Conservation (phyloP, 1,284 basidiomycete genomes). For the Naganishia liquefaciens region DNA sequence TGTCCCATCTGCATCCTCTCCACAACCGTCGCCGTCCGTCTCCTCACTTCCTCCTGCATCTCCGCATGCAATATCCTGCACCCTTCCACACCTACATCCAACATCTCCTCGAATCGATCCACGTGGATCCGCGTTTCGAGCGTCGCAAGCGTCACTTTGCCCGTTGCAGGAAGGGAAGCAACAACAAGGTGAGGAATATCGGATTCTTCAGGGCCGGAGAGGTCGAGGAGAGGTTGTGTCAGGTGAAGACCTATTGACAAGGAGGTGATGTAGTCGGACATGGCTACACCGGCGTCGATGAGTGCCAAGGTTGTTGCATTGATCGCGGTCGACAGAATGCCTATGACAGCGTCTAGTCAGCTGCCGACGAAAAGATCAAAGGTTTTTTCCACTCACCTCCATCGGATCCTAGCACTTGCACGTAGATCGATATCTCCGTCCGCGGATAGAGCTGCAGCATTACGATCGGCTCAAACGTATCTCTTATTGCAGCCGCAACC, state of each 20-base stretch:
- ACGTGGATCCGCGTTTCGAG: slow-evolving; percentile 94
- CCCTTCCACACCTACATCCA: slow-evolving; percentile 75
- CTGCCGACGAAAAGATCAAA: background rate
- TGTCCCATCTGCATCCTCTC: slow-evolving; percentile 44
- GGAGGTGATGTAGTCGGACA: slow-evolving; percentile 86
- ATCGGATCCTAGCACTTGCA: slow-evolving; percentile 90
- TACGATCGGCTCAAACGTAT: slow-evolving; percentile 93
- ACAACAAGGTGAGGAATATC: slow-evolving; percentile 85
- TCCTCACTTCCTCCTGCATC: slow-evolving; percentile 74
- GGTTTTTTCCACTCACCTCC: slow-evolving; percentile 58
- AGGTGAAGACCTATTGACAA: slow-evolving; percentile 71
- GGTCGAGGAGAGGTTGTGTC: slow-evolving; percentile 77
- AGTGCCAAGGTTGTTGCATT: slow-evolving; percentile 93
- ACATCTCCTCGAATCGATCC: slow-evolving; percentile 86
- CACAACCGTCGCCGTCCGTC: slow-evolving; percentile 66
- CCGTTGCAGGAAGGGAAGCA: slow-evolving; percentile 79
- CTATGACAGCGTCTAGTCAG: slow-evolving; percentile 45
- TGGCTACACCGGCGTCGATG: slow-evolving; percentile 82
- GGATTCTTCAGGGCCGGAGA: slow-evolving; percentile 83
- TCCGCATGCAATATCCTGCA: slow-evolving; percentile 76
- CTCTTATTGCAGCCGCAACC: slow-evolving; percentile 79
- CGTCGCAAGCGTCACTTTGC: slow-evolving; percentile 80
- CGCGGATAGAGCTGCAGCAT: slow-evolving; percentile 88
- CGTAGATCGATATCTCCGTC: slow-evolving; percentile 87
- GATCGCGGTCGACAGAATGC: slow-evolving; percentile 86